These are phyloP conservation scores for Eleusine coracana DNA, from an alignment of 176 grass and related monocot species.

Conservation along the genomic window DNA sequence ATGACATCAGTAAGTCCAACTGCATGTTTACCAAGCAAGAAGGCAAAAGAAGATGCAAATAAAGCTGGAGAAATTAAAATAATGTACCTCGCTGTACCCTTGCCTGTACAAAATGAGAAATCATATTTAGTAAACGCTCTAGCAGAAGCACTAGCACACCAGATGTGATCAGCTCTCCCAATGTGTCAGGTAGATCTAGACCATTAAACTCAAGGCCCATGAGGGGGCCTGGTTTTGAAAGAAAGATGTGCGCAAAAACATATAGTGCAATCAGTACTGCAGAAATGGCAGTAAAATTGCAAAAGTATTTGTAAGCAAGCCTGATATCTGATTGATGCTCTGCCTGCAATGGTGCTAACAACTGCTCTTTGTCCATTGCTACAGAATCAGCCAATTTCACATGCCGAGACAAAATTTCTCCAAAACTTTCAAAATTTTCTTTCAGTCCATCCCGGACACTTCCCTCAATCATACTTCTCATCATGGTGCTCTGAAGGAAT, in stretches of 20 bases:
- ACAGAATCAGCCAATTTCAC: slow-evolving; percentile 55
- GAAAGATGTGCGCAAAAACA: slow-evolving; percentile 76
- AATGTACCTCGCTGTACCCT: slow-evolving; percentile 75
- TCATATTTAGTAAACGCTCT: slow-evolving; percentile 60
- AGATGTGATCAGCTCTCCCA: slow-evolving; percentile 67
- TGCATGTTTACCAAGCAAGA: background rate
- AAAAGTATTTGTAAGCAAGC: slow-evolving; percentile 80
- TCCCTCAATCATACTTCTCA: slow-evolving; percentile 83
- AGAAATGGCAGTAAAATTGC: slow-evolving; percentile 66
- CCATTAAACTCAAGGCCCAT: slow-evolving; percentile 76
- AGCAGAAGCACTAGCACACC: slow-evolving; percentile 75
- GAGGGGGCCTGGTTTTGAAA: slow-evolving; percentile 48
- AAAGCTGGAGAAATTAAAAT: background rate
- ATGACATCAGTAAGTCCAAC: background rate
- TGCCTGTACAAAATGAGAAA: slow-evolving; percentile 77
- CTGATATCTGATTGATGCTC: slow-evolving; percentile 56
- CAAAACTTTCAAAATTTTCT: slow-evolving; percentile 78
- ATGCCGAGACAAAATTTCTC: slow-evolving; percentile 54
- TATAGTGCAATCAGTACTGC: slow-evolving; percentile 58
- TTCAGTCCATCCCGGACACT: slow-evolving; percentile 68
- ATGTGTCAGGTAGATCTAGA: slow-evolving; percentile 84
- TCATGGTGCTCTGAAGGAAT: slow-evolving; percentile 77
- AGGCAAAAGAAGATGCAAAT: background rate
- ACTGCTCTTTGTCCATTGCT: slow-evolving; percentile 70
- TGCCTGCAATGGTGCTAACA: slow-evolving; percentile 70